phyloP scores from a whole-genome alignment of 2,329 filamentous ascomycete species.

The Lasiodiplodia hormozganensis region DNA sequence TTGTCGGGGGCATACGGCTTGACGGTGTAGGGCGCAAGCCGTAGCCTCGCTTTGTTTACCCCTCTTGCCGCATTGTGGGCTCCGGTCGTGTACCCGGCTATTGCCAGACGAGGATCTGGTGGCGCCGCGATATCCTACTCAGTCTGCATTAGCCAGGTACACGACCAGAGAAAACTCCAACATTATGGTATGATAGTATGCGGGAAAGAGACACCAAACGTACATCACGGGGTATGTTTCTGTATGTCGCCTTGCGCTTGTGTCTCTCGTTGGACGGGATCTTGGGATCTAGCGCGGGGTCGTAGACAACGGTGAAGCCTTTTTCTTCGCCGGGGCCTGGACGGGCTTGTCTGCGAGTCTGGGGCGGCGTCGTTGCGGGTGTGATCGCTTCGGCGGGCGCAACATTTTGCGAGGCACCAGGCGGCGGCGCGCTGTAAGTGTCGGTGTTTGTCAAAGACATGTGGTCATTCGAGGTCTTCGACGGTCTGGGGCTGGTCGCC shows the following conservation, averaged over 20 bases:
- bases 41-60: conserved; percentile 69
- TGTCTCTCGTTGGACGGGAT: conserved; percentile 61
- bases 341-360: conserved; percentile 55
- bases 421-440: conserved; percentile 42
- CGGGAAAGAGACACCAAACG: conserved; percentile 26
- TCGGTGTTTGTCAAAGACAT: conserved; percentile 42
- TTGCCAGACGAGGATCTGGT: conserved; percentile 80
- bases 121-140: conserved; percentile 60
- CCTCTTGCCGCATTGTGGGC: conserved; percentile 40
- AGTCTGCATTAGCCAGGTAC: conserved; percentile 31
- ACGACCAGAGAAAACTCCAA: conserved; percentile 30
- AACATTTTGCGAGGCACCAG: conserved; percentile 46
- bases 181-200: conserved; percentile 29
- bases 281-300: conserved; percentile 67
- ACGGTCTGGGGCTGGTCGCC: conserved; percentile 59
- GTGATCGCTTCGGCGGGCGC: conserved; percentile 53
- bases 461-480: conserved; percentile 47
- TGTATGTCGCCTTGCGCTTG: conserved; percentile 40
- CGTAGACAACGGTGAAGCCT: conserved; percentile 67
- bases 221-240: conserved; percentile 29
- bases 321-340: conserved; percentile 59
- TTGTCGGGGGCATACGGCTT: conserved; percentile 84
- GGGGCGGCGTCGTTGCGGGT: conserved; percentile 52
- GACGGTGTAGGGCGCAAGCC: conserved; percentile 77
- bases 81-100: conserved; percentile 65